A percentile compares a stretch with the other conserved stretches of the same genome.
Evolutionary conservation across 805 yeast species (phyloP).

Genomic region (Schizosaccharomyces cryophilus): DNA sequence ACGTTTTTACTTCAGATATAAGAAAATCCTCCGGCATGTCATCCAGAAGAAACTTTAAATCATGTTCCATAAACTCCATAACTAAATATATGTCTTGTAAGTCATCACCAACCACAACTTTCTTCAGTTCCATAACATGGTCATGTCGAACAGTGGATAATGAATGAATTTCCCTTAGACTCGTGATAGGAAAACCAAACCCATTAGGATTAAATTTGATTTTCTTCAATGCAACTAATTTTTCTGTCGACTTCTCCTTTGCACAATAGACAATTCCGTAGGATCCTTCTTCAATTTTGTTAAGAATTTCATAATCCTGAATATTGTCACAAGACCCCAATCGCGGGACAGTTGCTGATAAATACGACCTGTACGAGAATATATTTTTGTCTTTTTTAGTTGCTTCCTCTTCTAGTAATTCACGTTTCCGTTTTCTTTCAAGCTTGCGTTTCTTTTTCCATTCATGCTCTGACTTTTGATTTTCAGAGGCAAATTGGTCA

Average conservation of each 20-base stretch:
- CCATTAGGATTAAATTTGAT: constrained; percentile 19
- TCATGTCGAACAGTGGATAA: constrained; percentile 24
- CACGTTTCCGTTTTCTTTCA: neutral
- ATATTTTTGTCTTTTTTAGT: neutral
- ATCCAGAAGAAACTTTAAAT: constrained; percentile 9
- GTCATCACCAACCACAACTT: constrained; percentile 24
- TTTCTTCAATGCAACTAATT: constrained; percentile 36
- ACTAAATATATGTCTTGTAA: constrained; percentile 10
- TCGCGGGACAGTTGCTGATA: neutral
- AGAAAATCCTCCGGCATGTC: constrained; percentile 12
- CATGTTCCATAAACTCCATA: constrained; percentile 15
- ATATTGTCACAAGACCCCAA: constrained; percentile 1
- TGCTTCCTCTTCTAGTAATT: neutral
- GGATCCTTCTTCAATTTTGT: constrained; percentile 15
- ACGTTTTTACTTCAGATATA: constrained; percentile 12
- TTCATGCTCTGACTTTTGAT: neutral
- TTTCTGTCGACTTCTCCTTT: constrained; percentile 18
- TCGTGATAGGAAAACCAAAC: constrained; percentile 43
- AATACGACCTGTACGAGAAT: neutral
- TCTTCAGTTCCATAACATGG: constrained; percentile 29
- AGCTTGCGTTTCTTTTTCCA: neutral
- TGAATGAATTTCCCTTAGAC: constrained; percentile 38
- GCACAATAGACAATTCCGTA: constrained; percentile 41
- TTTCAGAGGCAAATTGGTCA: neutral
- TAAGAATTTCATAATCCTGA: constrained; percentile 10